These are phyloP conservation scores for Choricystis sp. DNA, from an alignment of 139 green algal species.

Conservation along the genomic window DNA sequence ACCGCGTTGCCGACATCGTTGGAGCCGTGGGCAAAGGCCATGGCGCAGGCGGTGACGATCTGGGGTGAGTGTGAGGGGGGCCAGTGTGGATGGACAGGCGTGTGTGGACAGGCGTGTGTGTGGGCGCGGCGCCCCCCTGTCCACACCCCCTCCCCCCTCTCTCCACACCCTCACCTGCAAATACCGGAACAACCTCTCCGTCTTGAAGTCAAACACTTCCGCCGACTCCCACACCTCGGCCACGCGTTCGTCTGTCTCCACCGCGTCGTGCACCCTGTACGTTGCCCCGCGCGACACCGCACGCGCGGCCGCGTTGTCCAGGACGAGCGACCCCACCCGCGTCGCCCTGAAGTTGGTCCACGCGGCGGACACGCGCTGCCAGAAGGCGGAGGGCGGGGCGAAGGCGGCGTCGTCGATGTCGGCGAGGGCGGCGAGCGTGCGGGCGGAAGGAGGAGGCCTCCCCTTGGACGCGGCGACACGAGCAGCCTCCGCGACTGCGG, in stretches of 20 bases:
- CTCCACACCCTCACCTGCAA: no score
- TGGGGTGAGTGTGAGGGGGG: no score
- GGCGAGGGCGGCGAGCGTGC: not conserved
- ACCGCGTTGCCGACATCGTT: conserved; percentile 74
- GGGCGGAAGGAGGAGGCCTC: not conserved
- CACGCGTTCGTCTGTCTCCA: conserved; percentile 15
- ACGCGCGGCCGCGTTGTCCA: not conserved
- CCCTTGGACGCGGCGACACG: not conserved
- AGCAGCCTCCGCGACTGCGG: not conserved
- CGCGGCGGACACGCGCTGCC: not conserved
- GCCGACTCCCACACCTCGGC: conserved; percentile 32
- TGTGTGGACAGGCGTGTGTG: no score
- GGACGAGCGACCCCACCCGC: not conserved
- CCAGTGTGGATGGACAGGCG: no score
- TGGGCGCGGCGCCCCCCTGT: no score
- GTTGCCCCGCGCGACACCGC: not conserved
- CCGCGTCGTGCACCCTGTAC: conserved; percentile 13
- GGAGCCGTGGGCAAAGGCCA: conserved; percentile 69
- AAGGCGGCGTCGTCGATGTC: not conserved
- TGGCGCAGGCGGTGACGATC: conserved; percentile 66
- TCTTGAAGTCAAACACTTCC: conserved; percentile 53
- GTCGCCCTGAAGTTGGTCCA: conserved; percentile 6
- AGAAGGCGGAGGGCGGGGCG: not conserved
- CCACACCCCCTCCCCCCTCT: no score
- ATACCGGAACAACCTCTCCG: conserved; percentile 53